phyloP scores from a whole-genome alignment of 352 stramenopile genomes.

The Pythium biforme region DNA sequence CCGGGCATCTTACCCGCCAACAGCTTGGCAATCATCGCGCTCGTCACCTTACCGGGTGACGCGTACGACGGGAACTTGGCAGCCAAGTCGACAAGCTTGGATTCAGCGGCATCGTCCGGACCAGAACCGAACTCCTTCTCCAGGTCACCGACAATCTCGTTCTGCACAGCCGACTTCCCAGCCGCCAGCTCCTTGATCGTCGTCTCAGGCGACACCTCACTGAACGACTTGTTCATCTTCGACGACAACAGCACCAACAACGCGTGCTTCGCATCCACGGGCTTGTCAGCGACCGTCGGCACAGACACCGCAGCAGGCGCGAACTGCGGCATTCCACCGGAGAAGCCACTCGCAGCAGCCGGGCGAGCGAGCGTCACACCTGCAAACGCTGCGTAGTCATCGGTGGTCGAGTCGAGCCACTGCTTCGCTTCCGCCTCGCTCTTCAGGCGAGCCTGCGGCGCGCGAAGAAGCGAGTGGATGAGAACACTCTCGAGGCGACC shows the following conservation, averaged over 20 bases:
- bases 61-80: slow-evolving; percentile 65
- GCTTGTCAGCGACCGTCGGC: slow-evolving; percentile 56
- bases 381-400: slow-evolving; percentile 69
- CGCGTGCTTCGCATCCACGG: slow-evolving; percentile 73
- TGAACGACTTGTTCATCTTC: slow-evolving; percentile 77
- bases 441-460: slow-evolving; percentile 65
- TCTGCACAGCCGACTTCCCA: slow-evolving; percentile 86
- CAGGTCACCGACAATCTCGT: slow-evolving; percentile 85
- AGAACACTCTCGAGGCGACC: slow-evolving; percentile 80
- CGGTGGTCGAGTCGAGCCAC: slow-evolving; percentile 77
- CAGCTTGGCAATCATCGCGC: slow-evolving; percentile 76
- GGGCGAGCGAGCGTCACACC: slow-evolving; percentile 59
- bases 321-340: slow-evolving; percentile 38
- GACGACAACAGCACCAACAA: slow-evolving; percentile 70
- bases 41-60: slow-evolving; percentile 74
- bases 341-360: slow-evolving; percentile 10
- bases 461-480: slow-evolving; percentile 57
- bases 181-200: slow-evolving; percentile 81
- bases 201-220: slow-evolving; percentile 53
- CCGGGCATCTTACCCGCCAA: slow-evolving; percentile 79
- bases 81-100: slow-evolving; percentile 72
- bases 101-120: slow-evolving; percentile 72
- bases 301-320: slow-evolving; percentile 41
- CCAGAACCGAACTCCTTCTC: slow-evolving; percentile 84
- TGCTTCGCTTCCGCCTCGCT: slow-evolving; percentile 68